Evolutionary conservation across 306 rosid genomes (phyloP), one percentile per base, ranked within the genome.

Genomic region (Corylus avellana): DNA sequence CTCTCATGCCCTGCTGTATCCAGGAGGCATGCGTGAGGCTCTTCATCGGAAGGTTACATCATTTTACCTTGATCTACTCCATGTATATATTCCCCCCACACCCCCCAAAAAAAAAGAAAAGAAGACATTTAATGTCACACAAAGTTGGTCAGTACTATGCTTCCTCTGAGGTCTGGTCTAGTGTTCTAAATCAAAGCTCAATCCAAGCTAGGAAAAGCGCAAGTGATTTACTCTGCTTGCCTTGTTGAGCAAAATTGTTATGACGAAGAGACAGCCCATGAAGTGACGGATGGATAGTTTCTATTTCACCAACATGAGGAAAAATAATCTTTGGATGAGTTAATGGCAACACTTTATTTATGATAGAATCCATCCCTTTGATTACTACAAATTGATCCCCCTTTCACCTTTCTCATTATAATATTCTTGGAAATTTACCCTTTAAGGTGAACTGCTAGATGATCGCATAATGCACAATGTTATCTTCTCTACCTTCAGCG

Each of bases 21-120:
- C 97, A 2, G 97, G 97, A 74, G 98, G 98, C 77, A 64, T 92
- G 91, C 91, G 98, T 10, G 98, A 95, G 90, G 98, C 96, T 85
- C 90, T 91, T 66, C 98, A 95, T 53, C 88, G 97, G 67, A 92
- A 91, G 97, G 98, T 92, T 85, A 69, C 12, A 55, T 22, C 25
- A 22, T 37, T 35, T 79, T 14, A 27, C 59, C 46, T 1, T 18
- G 50, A 39, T 37, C 47, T 67, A 18, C 27, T 67, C 32, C 12
- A 4, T 6, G 8, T 6, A 22, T 22, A 22, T 22, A 22, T 22
- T 22, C 22, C 22, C 22, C 22, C 22, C 5, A 42, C 5, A 5
- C 25, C 25, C 25, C 25, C 6, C 46, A 8, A 42, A 42, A 42
- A 42, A 5, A 42, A 42, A 42, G 5, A 4, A 37, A 22, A 22